Base-by-base conservation (phyloP, 371 early-diverging fungal species). In the Mucor mucedo region DNA sequence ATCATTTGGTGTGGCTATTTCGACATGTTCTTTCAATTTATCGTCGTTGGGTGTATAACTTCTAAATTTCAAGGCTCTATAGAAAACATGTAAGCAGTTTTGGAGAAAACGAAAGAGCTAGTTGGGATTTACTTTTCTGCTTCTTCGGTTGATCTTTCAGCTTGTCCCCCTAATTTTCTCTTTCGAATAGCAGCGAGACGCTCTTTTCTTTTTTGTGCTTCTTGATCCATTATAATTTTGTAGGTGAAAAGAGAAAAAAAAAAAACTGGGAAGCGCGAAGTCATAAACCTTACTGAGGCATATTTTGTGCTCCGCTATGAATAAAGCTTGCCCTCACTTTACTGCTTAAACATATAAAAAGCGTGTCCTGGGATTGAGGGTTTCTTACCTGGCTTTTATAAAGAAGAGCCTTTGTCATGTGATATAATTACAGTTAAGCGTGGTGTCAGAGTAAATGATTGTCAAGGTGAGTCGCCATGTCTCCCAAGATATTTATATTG, bases 181-280 rank as follows among this genome's bases (percentile, higher is more conserved):
- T 87, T 85, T 70, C 79, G 75, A 55, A 91, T 73, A 33, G 85
- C 88, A 13, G 85, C 84, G 27, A 93, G 78, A 35, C 91, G 85
- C 54, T 85, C 90, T 68, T 90, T 89, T 68, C 93, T 80, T 52
- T 84, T 85, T 66, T 73, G 68, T 49, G 92, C 83, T 68, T 85
- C 88, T 70, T 83, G 85, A 55, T 91, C 90, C 84, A 92, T 85
- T 6, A 21, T 52, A 33, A 29, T 8, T 2, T 9, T 10, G 4
- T 30, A 21, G 28, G 13, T 41, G 42, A 40, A 42, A n/a, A n/a
- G n/a, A 56, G 30, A 50, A 2, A 50, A 30, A 30, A 13, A 30
- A 50, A 11, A 50, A 14, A 14, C n/a, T 42, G 44, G 44, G 11
- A 42, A 42, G 44, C 44, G 44, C 44, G 44, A 42, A 1, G 10